These are phyloP conservation scores for Lipomyces starkeyi DNA, from an alignment of 805 yeast species.

Conservation along the genomic window DNA sequence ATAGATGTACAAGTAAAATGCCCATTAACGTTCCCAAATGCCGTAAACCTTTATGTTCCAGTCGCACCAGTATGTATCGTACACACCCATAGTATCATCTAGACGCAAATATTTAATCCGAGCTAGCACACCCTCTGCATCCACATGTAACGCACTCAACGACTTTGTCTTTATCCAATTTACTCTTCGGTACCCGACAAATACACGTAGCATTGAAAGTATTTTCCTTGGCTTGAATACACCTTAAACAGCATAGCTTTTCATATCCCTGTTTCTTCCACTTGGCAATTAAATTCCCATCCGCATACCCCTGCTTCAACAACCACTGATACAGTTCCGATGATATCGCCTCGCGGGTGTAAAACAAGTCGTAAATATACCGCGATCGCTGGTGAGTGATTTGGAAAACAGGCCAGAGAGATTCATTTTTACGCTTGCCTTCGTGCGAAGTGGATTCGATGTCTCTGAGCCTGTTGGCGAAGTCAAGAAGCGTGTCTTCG, in stretches of 20 bases:
- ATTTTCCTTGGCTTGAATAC: slow-evolving; percentile 69
- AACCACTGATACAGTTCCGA: slow-evolving; percentile 76
- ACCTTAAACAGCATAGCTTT: slow-evolving; percentile 78
- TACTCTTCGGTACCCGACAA: slow-evolving; percentile 80
- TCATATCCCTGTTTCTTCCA: slow-evolving; percentile 89
- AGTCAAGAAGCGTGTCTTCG: slow-evolving; percentile 67
- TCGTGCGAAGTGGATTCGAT: slow-evolving; percentile 47
- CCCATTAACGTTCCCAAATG: neutral
- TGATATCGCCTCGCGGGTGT: slow-evolving; percentile 70
- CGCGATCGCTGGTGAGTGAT: slow-evolving; percentile 77
- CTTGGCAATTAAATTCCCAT: slow-evolving; percentile 76
- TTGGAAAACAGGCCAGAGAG: slow-evolving; percentile 71
- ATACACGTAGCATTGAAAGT: slow-evolving; percentile 75
- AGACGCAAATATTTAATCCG: slow-evolving; percentile 53
- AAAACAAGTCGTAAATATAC: slow-evolving; percentile 75
- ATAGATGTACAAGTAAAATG: neutral
- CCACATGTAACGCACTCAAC: slow-evolving; percentile 81
- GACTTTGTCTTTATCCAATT: slow-evolving; percentile 46
- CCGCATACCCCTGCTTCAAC: slow-evolving; percentile 67
- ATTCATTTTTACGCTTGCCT: slow-evolving; percentile 59
- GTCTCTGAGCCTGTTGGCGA: slow-evolving; percentile 62
- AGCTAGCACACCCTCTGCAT: slow-evolving; percentile 81
- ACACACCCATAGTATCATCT: neutral
- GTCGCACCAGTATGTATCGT: neutral
- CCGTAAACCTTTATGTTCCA: neutral